phyloP scores from a whole-genome alignment of 129 eudicot species.

The Centella asiatica region DNA sequence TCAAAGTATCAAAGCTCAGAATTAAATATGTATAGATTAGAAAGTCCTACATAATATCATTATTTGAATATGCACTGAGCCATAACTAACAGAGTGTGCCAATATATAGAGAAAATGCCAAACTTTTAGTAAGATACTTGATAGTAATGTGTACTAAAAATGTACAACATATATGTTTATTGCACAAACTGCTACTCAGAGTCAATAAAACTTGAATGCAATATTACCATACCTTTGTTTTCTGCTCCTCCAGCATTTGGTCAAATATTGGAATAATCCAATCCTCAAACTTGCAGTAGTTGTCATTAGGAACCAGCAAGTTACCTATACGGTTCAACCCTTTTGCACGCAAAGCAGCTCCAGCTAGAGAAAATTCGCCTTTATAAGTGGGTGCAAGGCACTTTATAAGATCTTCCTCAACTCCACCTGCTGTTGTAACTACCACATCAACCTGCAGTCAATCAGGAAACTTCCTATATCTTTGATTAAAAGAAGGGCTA shows the following conservation, averaged over 20 bases:
- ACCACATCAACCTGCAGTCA: slow-evolving; percentile 71
- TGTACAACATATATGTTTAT: background rate
- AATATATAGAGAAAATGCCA: background rate
- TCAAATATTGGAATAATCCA: slow-evolving; percentile 92
- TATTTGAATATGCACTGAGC: background rate
- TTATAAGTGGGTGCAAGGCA: slow-evolving; percentile 90
- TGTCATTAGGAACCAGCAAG: slow-evolving; percentile 83
- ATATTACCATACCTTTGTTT: slow-evolving; percentile 36
- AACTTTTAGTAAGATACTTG: background rate
- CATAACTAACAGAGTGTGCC: background rate
- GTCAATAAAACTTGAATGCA: background rate
- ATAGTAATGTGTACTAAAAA: no score
- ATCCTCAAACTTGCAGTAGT: slow-evolving; percentile 96
- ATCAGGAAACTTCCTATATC: background rate
- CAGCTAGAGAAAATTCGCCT: slow-evolving; percentile 83
- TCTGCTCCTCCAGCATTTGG: slow-evolving; percentile 89
- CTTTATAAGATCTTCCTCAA: slow-evolving; percentile 94
- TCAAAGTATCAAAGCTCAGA: background rate
- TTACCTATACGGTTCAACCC: slow-evolving; percentile 95
- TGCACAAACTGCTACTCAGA: background rate
- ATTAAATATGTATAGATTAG: background rate
- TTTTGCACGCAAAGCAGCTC: slow-evolving; percentile 73
- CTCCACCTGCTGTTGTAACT: slow-evolving; percentile 92
- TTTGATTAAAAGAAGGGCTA: background rate
- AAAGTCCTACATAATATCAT: background rate